phyloP scores from a whole-genome alignment of 148 eudicot genomes.

The Agrostemma githago region DNA sequence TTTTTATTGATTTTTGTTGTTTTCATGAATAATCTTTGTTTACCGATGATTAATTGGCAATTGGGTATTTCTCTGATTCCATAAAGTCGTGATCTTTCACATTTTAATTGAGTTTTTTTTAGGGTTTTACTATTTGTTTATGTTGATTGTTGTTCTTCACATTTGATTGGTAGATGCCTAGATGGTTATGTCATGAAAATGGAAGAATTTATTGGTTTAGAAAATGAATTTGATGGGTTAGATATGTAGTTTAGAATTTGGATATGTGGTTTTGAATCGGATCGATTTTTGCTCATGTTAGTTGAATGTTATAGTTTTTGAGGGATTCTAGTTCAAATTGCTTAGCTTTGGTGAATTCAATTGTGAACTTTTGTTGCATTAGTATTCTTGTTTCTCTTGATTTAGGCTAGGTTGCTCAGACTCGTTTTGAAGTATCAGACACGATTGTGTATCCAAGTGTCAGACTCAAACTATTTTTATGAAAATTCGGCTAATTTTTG shows the following conservation, averaged over 20 bases:
- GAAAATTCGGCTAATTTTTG: too few species aligned
- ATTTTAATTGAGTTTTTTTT: not conserved
- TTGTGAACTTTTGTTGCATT: conserved; percentile 1
- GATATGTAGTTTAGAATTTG: not conserved
- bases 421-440: too few species aligned
- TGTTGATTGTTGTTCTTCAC: too few species aligned
- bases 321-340: not conserved
- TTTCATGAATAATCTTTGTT: not conserved
- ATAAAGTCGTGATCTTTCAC: not conserved
- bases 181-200: not conserved
- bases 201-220: not conserved
- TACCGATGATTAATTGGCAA: not conserved
- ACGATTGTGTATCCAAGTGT: too few species aligned
- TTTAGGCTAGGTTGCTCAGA: too few species aligned
- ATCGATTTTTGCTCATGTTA: not conserved
- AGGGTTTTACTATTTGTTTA: not conserved
- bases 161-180: not conserved
- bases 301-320: not conserved
- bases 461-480: too few species aligned
- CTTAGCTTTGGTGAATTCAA: not conserved
- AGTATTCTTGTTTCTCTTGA: too few species aligned
- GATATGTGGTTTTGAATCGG: not conserved
- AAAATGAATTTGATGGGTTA: too few species aligned
- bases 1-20: not conserved
- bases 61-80: not conserved